These are phyloP conservation scores for Mycena sp. DNA, from an alignment of 1,284 basidiomycete species.

Conservation along the genomic window DNA sequence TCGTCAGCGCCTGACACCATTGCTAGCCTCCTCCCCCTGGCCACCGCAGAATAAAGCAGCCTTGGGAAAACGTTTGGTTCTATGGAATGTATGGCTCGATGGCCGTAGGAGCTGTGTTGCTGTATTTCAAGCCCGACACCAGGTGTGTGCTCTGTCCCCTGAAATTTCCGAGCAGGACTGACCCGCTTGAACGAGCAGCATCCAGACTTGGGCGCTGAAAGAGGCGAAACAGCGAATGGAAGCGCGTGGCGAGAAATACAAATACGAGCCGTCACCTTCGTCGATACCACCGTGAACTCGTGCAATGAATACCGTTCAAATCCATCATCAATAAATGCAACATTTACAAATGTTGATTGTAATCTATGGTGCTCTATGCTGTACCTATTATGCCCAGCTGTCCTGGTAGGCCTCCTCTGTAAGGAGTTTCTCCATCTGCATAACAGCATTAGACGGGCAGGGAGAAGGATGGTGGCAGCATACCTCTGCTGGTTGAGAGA, in stretches of 20 bases:
- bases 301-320: not conserved
- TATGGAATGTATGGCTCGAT: slow-evolving; percentile 92
- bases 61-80: slow-evolving; percentile 92
- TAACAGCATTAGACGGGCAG: not conserved
- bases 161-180: not conserved
- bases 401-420: slow-evolving; percentile 83
- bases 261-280: slow-evolving; percentile 67
- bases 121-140: slow-evolving; percentile 96
- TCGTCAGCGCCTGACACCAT: slow-evolving; percentile 2
- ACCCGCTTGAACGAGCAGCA: slow-evolving; percentile 54
- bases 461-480: slow-evolving; percentile 24
- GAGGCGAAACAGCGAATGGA: slow-evolving; percentile 90
- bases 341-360: slow-evolving; percentile 20
- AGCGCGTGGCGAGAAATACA: slow-evolving; percentile 85
- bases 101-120: slow-evolving; percentile 77
- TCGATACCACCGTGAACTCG: slow-evolving; percentile 18
- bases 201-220: slow-evolving; percentile 89
- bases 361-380: slow-evolving; percentile 14
- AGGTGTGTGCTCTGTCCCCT: slow-evolving; percentile 65
- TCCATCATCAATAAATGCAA: not conserved
- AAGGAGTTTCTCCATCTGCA: slow-evolving; percentile 79
- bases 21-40: slow-evolving; percentile 77
- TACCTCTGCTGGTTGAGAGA: slow-evolving; percentile 82
- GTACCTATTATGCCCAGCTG: slow-evolving; percentile 62
- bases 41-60: slow-evolving; percentile 86